These are phyloP conservation scores for Starmerella davenportii DNA, from an alignment of 805 yeast species.

Conservation along the genomic window DNA sequence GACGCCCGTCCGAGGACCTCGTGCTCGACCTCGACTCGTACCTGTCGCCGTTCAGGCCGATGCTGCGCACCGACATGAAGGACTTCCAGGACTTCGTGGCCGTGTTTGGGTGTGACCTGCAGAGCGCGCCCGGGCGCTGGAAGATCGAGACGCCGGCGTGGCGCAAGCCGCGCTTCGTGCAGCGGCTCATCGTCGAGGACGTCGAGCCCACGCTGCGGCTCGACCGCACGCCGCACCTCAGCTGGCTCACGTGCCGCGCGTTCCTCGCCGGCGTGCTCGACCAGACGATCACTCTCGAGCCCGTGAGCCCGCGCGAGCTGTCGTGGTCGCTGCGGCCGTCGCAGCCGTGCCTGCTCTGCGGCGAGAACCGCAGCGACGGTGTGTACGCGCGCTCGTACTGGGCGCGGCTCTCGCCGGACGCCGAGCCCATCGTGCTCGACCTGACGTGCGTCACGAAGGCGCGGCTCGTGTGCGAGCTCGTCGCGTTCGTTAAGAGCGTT, in stretches of 20 bases:
- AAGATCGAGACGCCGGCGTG: conserved; percentile 20
- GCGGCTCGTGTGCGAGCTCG: conserved; percentile 66
- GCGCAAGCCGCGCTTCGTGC: conserved; percentile 41
- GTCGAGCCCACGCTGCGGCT: conserved; percentile 54
- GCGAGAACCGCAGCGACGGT: conserved; percentile 52
- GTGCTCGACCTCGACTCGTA: conserved; percentile 15
- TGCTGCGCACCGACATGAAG: conserved; percentile 17
- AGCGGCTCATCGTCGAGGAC: conserved; percentile 53
- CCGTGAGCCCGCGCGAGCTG: conserved; percentile 69
- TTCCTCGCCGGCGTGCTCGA: conserved; percentile 55
- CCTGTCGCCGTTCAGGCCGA: conserved; percentile 18
- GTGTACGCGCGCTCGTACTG: conserved; percentile 63
- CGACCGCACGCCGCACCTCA: conserved; percentile 44
- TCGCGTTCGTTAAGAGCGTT: conserved; percentile 55
- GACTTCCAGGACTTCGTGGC: conserved; percentile 13
- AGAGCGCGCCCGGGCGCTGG: neutral
- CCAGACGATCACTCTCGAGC: conserved; percentile 69
- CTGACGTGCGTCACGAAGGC: conserved; percentile 63
- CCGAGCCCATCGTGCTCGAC: conserved; percentile 37
- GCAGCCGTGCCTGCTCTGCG: conserved; percentile 69
- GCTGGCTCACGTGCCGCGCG: conserved; percentile 43
- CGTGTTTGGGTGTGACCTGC: neutral
- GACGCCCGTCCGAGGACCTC: conserved; percentile 5
- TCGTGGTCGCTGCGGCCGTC: conserved; percentile 33
- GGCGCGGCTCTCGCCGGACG: conserved; percentile 27